phyloP scores from a whole-genome alignment of 495 filamentous ascomycete species.

The Aspergillus asperescens region DNA sequence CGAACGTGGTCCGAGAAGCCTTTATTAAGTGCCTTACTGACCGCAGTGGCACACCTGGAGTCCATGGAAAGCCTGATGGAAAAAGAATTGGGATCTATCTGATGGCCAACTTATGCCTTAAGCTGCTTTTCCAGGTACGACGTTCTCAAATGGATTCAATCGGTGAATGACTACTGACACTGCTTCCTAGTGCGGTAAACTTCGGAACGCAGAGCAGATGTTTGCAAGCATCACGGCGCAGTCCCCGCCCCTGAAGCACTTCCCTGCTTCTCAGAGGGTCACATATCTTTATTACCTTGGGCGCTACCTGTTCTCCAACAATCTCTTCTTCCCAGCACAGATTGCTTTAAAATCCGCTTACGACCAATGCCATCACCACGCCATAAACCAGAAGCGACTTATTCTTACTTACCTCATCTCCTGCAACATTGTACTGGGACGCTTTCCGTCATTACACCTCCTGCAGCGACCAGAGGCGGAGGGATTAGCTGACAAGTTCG shows the following conservation, averaged over 20 bases:
- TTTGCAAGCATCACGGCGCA: slow-evolving; percentile 82
- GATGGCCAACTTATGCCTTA: slow-evolving; percentile 86
- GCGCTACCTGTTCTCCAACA: slow-evolving; percentile 77
- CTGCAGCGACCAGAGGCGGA: slow-evolving; percentile 66
- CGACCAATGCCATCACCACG: slow-evolving; percentile 63
- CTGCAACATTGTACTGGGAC: slow-evolving; percentile 76
- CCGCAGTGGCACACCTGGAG: slow-evolving; percentile 56
- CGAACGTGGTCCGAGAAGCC: slow-evolving; percentile 80
- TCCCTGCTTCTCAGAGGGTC: slow-evolving; percentile 81
- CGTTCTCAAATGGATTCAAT: not conserved
- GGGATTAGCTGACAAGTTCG: slow-evolving; percentile 64
- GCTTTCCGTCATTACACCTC: slow-evolving; percentile 66
- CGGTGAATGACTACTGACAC: slow-evolving; percentile 1
- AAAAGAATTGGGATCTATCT: slow-evolving; percentile 84
- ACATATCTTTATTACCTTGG: slow-evolving; percentile 95
- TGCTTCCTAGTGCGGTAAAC: slow-evolving; percentile 43
- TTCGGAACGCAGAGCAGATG: slow-evolving; percentile 71
- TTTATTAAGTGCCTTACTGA: slow-evolving; percentile 90
- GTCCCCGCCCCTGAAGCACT: slow-evolving; percentile 70
- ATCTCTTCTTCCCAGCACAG: slow-evolving; percentile 70
- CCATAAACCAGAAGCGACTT: slow-evolving; percentile 63
- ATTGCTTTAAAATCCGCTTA: slow-evolving; percentile 74
- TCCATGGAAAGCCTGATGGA: slow-evolving; percentile 58
- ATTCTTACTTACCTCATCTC: slow-evolving; percentile 84
- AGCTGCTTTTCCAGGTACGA: slow-evolving; percentile 76